Conservation (phyloP, 2,329 filamentous ascomycete species). For the Conoideocrella luteorostrata region DNA sequence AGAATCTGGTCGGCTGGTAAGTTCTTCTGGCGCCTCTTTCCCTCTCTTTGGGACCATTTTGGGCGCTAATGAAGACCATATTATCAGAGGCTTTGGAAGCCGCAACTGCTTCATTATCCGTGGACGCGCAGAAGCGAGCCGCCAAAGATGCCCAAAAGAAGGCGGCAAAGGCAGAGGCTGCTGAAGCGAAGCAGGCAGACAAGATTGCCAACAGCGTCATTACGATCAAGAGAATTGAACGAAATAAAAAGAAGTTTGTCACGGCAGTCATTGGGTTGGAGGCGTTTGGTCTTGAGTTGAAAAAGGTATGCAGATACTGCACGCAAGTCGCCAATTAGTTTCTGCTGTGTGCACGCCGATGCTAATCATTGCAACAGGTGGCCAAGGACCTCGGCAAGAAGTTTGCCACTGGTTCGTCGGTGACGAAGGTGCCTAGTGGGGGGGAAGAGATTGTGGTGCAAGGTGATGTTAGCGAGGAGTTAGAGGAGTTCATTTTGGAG, state of each 20-base stretch:
- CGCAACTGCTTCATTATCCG: slow-evolving; percentile 75
- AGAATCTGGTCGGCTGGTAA: slow-evolving; percentile 81
- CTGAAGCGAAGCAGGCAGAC: slow-evolving; percentile 76
- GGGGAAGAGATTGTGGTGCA: slow-evolving; percentile 97
- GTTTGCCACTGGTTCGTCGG: slow-evolving; percentile 88
- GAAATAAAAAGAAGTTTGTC: slow-evolving; percentile 96
- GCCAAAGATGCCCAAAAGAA: slow-evolving; percentile 97
- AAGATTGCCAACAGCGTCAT: slow-evolving; percentile 77
- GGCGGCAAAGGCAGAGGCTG: slow-evolving; percentile 84
- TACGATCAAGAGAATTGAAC: slow-evolving; percentile 92
- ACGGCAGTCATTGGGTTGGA: slow-evolving; percentile 89
- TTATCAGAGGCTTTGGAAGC: slow-evolving; percentile 68
- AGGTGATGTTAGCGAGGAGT: slow-evolving; percentile 91
- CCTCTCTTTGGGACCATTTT: not conserved
- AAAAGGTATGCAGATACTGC: slow-evolving; percentile 53
- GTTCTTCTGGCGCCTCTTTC: slow-evolving; percentile 13
- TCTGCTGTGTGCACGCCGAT: not conserved
- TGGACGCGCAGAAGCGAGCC: slow-evolving; percentile 89
- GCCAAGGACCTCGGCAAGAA: slow-evolving; percentile 98
- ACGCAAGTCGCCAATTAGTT: not conserved
- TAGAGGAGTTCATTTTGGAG: slow-evolving; percentile 84
- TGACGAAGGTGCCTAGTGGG: slow-evolving; percentile 80
- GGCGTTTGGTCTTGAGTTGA: slow-evolving; percentile 83
- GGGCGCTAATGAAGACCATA: not conserved
- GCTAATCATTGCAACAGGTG: slow-evolving; percentile 35